These are phyloP conservation scores for Backusella liffmaniae DNA, from an alignment of 192 early-diverging fungal genomes.

Conservation along the genomic window DNA sequence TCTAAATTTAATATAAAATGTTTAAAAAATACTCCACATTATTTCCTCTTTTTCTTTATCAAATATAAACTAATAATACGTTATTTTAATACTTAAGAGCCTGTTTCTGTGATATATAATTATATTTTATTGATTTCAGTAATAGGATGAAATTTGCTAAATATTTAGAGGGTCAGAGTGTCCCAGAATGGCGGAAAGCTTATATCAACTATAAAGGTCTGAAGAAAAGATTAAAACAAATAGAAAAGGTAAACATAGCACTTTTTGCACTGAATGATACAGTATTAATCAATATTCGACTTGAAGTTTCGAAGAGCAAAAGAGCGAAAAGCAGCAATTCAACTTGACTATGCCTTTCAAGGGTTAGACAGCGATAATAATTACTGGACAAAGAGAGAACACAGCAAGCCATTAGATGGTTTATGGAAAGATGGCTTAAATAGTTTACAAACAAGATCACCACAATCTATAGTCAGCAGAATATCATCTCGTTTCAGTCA, in stretches of 20 bases:
- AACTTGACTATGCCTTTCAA: slow-evolving; percentile 20
- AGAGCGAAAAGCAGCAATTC: slow-evolving; percentile 17
- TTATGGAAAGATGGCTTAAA: background rate
- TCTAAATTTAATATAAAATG: slow-evolving; percentile 1
- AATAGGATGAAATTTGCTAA: slow-evolving; percentile 69
- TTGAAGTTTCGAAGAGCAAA: slow-evolving; percentile 13
- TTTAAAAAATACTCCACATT: background rate
- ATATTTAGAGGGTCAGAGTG: slow-evolving; percentile 62
- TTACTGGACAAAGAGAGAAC: background rate
- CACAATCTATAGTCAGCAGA: background rate
- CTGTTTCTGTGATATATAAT: background rate
- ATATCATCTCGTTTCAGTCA: background rate
- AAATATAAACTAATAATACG: background rate
- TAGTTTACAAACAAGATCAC: background rate
- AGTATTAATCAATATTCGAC: background rate
- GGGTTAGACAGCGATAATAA: background rate
- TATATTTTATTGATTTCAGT: background rate
- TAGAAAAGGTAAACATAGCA: slow-evolving; percentile 21
- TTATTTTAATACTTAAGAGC: background rate
- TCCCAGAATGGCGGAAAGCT: slow-evolving; percentile 70
- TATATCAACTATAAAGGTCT: slow-evolving; percentile 66
- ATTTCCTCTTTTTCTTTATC: background rate
- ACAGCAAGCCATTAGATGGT: background rate
- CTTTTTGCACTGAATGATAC: background rate
- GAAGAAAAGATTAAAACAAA: slow-evolving; percentile 51